phyloP scores from a whole-genome alignment of 129 eudicot genomes.

The Lonicera japonica region DNA sequence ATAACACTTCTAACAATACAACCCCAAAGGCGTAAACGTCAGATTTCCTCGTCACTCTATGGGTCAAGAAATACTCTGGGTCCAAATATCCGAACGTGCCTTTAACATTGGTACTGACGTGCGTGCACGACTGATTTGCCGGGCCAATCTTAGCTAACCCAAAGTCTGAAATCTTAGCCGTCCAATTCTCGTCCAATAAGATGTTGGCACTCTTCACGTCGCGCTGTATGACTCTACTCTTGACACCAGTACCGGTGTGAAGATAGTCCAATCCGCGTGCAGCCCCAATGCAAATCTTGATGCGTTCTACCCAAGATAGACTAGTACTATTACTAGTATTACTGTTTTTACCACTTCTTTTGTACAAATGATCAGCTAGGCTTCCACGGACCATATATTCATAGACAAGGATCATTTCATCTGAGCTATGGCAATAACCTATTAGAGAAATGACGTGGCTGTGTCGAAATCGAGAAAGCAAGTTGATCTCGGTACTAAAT shows the following conservation, averaged over 20 bases:
- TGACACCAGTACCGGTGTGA: conserved; percentile 18
- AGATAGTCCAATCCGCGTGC: conserved; percentile 28
- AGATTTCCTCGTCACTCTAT: conserved; percentile 23
- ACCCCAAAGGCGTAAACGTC: conserved; percentile 40
- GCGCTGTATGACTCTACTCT: conserved; percentile 28
- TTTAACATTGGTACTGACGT: conserved; percentile 14
- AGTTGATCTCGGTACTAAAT: conserved; percentile 25
- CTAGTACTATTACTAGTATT: no score
- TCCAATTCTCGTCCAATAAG: conserved; percentile 28
- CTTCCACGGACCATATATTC: conserved; percentile 25
- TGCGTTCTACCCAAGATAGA: conserved; percentile 22
- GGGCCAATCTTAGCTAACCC: conserved; percentile 26
- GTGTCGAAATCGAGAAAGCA: conserved; percentile 26
- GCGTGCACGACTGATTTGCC: conserved; percentile 5
- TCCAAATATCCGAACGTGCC: conserved; percentile 33
- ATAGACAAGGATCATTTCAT: conserved; percentile 40
- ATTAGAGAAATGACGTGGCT: conserved; percentile 27
- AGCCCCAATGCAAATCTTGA: conserved; percentile 30
- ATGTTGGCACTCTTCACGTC: conserved; percentile 30
- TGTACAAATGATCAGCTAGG: conserved; percentile 25
- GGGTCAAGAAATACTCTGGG: conserved; percentile 27
- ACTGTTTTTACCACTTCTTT: neutral
- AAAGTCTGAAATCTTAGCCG: conserved; percentile 28
- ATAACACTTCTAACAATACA: conserved; percentile 36
- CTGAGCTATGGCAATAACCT: conserved; percentile 32